Percentiles rank a stretch among this genome's conserved stretches.
Evolutionary conservation across 805 yeast species (phyloP).

Genomic region (Candida xiaguanensis): DNA sequence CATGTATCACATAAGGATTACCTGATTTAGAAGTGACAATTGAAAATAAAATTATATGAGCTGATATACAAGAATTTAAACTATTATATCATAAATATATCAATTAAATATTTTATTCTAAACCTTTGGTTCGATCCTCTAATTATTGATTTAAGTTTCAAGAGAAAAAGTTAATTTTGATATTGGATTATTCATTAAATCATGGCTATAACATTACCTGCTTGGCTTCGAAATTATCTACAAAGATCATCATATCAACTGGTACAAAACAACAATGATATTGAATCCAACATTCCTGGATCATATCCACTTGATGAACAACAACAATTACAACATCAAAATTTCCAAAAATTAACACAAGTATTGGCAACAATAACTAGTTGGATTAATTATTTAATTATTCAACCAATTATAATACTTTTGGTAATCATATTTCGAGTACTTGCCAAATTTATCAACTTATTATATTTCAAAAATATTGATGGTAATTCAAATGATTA

Average conservation of each 20-base stretch:
- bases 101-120: no score
- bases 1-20: not conserved
- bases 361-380: not conserved
- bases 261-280: not conserved
- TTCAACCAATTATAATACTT: slow-evolving; percentile 24
- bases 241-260: slow-evolving; percentile 4
- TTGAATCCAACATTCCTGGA: slow-evolving; percentile 7
- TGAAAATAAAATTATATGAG: not conserved
- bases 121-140: no score
- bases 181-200: not conserved
- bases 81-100: no score
- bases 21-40: slow-evolving; percentile 6
- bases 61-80: no score
- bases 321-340: slow-evolving; percentile 1
- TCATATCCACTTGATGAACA: slow-evolving; percentile 7
- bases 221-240: slow-evolving; percentile 3
- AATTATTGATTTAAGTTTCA: no score
- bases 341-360: not conserved
- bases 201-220: slow-evolving; percentile 4
- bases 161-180: not conserved
- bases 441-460: slow-evolving; percentile 19
- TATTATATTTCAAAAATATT: slow-evolving; percentile 23
- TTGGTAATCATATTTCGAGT: slow-evolving; percentile 20
- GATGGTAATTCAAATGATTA: not conserved
- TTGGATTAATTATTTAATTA: slow-evolving; percentile 11